A percentile compares a stretch with the other conserved stretches of the same genome.
These are phyloP conservation scores for Leccinellum luteum DNA, from an alignment of 768 basidiomycete species.

Conservation along the genomic window DNA sequence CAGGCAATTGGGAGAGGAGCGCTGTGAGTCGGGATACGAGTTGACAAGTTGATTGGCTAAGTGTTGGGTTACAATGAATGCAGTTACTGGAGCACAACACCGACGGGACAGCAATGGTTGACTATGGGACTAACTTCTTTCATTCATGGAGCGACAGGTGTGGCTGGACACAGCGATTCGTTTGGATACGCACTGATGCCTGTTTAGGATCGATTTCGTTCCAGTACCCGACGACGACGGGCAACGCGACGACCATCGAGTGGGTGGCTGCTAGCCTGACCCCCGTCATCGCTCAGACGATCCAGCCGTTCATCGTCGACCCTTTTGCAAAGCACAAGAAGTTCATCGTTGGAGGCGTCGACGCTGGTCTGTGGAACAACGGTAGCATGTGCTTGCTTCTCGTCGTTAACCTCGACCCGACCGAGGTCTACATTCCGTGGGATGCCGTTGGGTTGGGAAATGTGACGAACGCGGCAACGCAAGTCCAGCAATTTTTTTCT, in stretches of 20 bases:
- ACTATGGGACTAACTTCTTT: slow-evolving; percentile 25
- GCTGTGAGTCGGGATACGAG: slow-evolving; percentile 19
- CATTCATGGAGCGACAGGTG: slow-evolving; percentile 27
- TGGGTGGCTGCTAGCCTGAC: slow-evolving; percentile 13
- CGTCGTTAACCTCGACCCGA: slow-evolving; percentile 9
- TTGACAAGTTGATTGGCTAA: not conserved
- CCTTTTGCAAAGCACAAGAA: slow-evolving; percentile 1
- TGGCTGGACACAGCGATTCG: not conserved
- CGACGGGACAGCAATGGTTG: slow-evolving; percentile 28
- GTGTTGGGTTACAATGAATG: not conserved
- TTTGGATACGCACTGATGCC: not conserved
- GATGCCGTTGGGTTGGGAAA: slow-evolving; percentile 11
- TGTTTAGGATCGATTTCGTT: slow-evolving; percentile 28
- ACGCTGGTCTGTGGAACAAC: slow-evolving; percentile 22
- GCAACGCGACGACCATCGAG: slow-evolving; percentile 23
- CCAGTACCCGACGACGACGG: slow-evolving; percentile 25
- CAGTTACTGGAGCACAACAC: slow-evolving; percentile 32
- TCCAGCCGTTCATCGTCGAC: slow-evolving; percentile 25
- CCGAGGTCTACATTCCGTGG: slow-evolving; percentile 15
- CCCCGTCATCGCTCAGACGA: not conserved
- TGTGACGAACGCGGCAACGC: slow-evolving; percentile 16
- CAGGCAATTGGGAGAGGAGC: slow-evolving; percentile 67
- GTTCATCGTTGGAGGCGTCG: slow-evolving; percentile 22
- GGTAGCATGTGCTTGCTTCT: slow-evolving; percentile 24
- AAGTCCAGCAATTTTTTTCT: slow-evolving; percentile 17